Conservation (phyloP, 208 protist genomes). For the Trypanosoma avium region DNA sequence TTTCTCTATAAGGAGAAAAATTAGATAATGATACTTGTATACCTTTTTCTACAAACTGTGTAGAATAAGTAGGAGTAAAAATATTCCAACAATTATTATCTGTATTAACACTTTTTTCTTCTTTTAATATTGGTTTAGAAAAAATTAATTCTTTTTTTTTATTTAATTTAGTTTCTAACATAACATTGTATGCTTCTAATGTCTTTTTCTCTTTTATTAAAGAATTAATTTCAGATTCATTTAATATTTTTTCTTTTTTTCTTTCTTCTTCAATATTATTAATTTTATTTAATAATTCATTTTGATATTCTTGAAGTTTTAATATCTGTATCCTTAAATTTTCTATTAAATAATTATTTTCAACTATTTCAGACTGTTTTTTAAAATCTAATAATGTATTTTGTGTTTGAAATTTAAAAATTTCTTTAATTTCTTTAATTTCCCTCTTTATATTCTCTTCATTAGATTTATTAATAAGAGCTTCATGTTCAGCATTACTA, state of each 20-base stretch:
- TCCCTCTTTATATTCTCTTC: neutral
- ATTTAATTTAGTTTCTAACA: neutral
- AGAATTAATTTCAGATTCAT: neutral
- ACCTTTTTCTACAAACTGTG: neutral
- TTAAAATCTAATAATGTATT: too few relatives aligned
- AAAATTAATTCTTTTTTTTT: neutral
- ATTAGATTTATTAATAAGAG: neutral
- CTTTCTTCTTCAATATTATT: neutral
- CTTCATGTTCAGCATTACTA: neutral
- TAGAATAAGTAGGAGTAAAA: too few relatives aligned
- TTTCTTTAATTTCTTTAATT: neutral
- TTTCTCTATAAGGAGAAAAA: too few relatives aligned
- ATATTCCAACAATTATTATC: neutral
- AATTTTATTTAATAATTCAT: neutral
- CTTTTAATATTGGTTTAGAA: neutral
- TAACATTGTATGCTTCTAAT: neutral
- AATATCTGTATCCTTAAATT: neutral
- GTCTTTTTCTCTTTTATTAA: neutral
- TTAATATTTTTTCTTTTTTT: neutral
- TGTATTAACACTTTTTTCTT: slow-evolving; percentile 1
- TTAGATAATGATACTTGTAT: slow-evolving; percentile 10
- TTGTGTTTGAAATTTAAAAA: too few relatives aligned
- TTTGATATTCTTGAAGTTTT: neutral
- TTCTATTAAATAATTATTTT: neutral
- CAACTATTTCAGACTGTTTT: neutral